phyloP scores from a whole-genome alignment of 805 yeast genomes.

The Millerago galiae region DNA sequence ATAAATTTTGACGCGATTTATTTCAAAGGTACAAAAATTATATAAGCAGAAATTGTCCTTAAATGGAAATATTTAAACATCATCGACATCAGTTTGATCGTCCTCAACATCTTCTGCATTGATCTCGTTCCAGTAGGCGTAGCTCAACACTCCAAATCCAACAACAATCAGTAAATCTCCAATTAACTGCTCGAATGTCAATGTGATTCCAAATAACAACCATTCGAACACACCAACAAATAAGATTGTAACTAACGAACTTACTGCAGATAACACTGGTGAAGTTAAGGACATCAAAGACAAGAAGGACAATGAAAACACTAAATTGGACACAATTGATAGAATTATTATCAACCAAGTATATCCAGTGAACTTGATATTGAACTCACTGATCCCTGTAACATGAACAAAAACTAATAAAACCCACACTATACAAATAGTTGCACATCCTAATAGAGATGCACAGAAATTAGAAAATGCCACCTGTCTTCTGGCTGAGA shows the following conservation, averaged over 20 bases:
- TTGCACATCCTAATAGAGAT: conserved; percentile 56
- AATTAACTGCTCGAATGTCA: conserved; percentile 48
- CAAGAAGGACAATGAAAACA: conserved; percentile 66
- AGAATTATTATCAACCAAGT: conserved; percentile 39
- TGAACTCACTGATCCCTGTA: conserved; percentile 51
- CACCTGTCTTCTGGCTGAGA: conserved; percentile 61
- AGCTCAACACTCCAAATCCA: conserved; percentile 63
- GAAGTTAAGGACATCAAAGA: conserved; percentile 78
- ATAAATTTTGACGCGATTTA: not conserved
- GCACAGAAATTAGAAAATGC: conserved; percentile 76
- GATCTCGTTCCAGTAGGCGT: conserved; percentile 62
- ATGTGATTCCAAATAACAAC: conserved; percentile 51
- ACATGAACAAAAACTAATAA: conserved; percentile 44
- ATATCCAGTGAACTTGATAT: conserved; percentile 22
- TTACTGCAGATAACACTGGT: conserved; percentile 71
- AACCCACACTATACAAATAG: conserved; percentile 43
- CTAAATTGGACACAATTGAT: conserved; percentile 56
- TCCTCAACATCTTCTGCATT: conserved; percentile 34
- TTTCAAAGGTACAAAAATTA: not conserved
- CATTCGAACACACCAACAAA: conserved; percentile 76
- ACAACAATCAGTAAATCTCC: conserved; percentile 66
- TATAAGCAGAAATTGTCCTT: not conserved
- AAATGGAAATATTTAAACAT: not conserved
- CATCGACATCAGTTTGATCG: conserved; percentile 13
- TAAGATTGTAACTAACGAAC: conserved; percentile 68